These are phyloP conservation scores for Acanthochlamys bracteata DNA, from an alignment of 106 monocot genomes.

Conservation along the genomic window DNA sequence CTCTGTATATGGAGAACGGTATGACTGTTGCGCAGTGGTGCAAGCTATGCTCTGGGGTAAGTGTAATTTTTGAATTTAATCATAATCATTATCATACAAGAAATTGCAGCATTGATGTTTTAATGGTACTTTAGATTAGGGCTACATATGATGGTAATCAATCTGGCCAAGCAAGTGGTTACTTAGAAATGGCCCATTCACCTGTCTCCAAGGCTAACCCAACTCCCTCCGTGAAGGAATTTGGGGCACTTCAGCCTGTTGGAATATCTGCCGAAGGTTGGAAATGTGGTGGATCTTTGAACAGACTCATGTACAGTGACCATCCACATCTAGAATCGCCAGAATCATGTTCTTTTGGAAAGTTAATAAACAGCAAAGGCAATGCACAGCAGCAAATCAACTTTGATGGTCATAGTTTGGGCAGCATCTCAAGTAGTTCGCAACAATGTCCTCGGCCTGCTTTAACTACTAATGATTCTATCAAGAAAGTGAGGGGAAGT, in stretches of 20 bases:
- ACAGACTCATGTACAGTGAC: slow-evolving; percentile 7
- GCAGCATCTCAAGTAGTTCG: slow-evolving; percentile 3
- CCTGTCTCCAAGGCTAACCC: slow-evolving; percentile 20
- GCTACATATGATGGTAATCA: slow-evolving; percentile 35
- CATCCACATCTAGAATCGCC: slow-evolving; percentile 7
- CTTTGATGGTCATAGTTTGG: slow-evolving; percentile 2
- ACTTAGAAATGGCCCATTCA: slow-evolving; percentile 7
- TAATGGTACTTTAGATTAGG: slow-evolving; percentile 38
- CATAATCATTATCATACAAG: no score
- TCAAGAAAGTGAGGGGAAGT: slow-evolving; percentile 10
- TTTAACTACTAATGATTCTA: slow-evolving; percentile 15
- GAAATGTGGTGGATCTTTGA: slow-evolving; percentile 20
- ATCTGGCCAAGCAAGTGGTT: slow-evolving; percentile 45
- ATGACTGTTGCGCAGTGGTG: slow-evolving; percentile 70
- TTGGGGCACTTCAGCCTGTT: slow-evolving; percentile 8
- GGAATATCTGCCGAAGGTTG: slow-evolving; percentile 19
- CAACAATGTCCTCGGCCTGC: slow-evolving; percentile 8
- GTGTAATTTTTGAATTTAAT: slow-evolving; percentile 4
- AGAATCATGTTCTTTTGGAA: slow-evolving; percentile 10
- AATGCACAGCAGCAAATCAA: slow-evolving; percentile 14
- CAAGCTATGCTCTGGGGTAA: slow-evolving; percentile 52
- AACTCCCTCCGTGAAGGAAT: slow-evolving; percentile 7
- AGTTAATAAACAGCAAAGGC: slow-evolving; percentile 8
- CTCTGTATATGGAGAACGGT: slow-evolving; percentile 64
- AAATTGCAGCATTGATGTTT: slow-evolving; percentile 10